Evolutionary conservation across 164 flowering plant genomes (phyloP), one percentile per base, ranked within the genome.

Genomic region (Hamamelis virginiana): DNA sequence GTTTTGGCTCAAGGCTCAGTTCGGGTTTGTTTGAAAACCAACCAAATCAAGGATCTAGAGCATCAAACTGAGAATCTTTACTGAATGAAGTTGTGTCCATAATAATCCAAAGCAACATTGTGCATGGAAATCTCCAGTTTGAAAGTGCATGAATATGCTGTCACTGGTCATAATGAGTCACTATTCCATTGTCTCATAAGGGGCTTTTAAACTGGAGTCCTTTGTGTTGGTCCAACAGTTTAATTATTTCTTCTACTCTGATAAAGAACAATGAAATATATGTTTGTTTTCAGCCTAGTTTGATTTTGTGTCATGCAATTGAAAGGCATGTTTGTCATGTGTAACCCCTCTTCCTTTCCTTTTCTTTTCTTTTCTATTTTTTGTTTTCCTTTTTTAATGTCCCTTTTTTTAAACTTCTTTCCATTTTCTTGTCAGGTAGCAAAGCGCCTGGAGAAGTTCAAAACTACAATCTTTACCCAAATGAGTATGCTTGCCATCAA

Each of bases 361-460:
- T 33, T 33, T 33, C 41, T 33, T 33, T 6, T 33, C 6, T 33
- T 33, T 33, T 33, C 41, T 33, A 2, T 33, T 33, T 33, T 6
- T 33, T n/a, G 33, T 22, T 9, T 9, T 23, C 6, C 44, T 15
- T 21, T 33, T 21, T 28, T 26, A 8, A 1, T 56, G n/a, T 10
- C 27, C 48, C 62, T 9, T 45, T 62, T 56, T 4, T 62, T 63
- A 28, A 51, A 22, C 13, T 64, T 19, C 1, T 23, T 38, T 9
- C 21, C 15, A 3, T 65, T 51, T 26, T n/a, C 27, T 59, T 74
- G 28, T 56, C 75, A 95, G 98, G 87, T 95, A 43, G 87, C 99
- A n/a, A 90, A 87, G 84, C 91, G 99, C 26, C 80, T 95, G 83
- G 99, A 92, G 83, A 92, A 92, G 78, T 92, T 95, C 80, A 91